Evolutionary conservation across 2,329 filamentous ascomycete genomes (phyloP).

Genomic region (Monascus ruber): DNA sequence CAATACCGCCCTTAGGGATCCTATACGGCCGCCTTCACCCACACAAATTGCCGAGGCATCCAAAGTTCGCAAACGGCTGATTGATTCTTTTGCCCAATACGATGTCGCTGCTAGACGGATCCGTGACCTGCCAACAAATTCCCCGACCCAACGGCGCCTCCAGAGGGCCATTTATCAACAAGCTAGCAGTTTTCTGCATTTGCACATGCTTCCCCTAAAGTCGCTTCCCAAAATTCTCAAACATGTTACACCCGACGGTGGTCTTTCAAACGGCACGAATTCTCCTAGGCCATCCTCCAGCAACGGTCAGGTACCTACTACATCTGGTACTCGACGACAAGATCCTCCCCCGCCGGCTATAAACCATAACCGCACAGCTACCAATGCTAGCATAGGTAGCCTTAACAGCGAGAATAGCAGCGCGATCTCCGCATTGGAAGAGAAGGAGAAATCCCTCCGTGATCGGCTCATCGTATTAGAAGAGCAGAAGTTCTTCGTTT

Average conservation of each 20-base stretch:
- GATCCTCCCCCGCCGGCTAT: slow-evolving; percentile 46
- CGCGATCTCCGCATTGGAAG: slow-evolving; percentile 57
- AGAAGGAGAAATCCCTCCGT: slow-evolving; percentile 69
- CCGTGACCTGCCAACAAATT: slow-evolving; percentile 64
- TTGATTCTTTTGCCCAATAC: slow-evolving; percentile 82
- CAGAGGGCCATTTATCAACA: slow-evolving; percentile 76
- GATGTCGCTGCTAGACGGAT: slow-evolving; percentile 70
- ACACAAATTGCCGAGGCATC: slow-evolving; percentile 73
- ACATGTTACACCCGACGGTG: slow-evolving; percentile 46
- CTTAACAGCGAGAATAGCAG: slow-evolving; percentile 44
- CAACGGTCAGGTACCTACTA: slow-evolving; percentile 10
- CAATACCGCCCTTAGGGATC: slow-evolving; percentile 34
- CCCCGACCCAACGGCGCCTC: slow-evolving; percentile 58
- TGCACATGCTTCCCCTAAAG: slow-evolving; percentile 83
- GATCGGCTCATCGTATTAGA: slow-evolving; percentile 76
- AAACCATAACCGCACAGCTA: slow-evolving; percentile 43
- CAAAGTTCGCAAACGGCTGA: slow-evolving; percentile 79
- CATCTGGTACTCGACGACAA: slow-evolving; percentile 17
- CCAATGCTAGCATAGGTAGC: slow-evolving; percentile 40
- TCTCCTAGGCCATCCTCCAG: slow-evolving; percentile 11
- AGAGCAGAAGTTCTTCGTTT: slow-evolving; percentile 82
- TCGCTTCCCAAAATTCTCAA: slow-evolving; percentile 57
- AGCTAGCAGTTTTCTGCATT: slow-evolving; percentile 70
- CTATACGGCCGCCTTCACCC: slow-evolving; percentile 51
- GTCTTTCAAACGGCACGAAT: slow-evolving; percentile 13